Conservation (phyloP, 306 rosid species). For the Cajanus cajan region DNA sequence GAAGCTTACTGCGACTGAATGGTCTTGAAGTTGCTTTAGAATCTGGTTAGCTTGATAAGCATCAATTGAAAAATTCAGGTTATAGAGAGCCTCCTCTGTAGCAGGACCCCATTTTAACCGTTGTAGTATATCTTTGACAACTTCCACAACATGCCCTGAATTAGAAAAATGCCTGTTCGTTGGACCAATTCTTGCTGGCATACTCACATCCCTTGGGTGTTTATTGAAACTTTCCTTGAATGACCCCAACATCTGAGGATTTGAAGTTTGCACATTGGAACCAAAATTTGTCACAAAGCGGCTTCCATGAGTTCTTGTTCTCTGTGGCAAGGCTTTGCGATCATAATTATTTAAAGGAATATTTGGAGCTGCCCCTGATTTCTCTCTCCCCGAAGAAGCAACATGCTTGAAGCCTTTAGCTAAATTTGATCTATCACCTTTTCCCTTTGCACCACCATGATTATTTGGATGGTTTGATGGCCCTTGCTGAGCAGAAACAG, state of each 20-base stretch:
- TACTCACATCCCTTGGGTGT: conserved; percentile 47
- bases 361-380: conserved; percentile 39
- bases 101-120: conserved; percentile 74
- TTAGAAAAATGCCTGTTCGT: conserved; percentile 39
- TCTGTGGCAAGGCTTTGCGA: conserved; percentile 46
- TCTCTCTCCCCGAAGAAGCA: conserved; percentile 45
- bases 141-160: conserved; percentile 50
- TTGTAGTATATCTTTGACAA: conserved; percentile 56
- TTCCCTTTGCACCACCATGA: conserved; percentile 53
- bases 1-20: conserved; percentile 73
- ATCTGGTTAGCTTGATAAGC: conserved; percentile 90
- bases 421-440: conserved; percentile 43
- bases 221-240: conserved; percentile 47
- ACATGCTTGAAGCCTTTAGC: conserved; percentile 48
- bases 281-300: conserved; percentile 46
- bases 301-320: conserved; percentile 49
- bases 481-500: conserved; percentile 40
- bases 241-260: conserved; percentile 34
- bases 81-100: conserved; percentile 66
- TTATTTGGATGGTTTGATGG: conserved; percentile 44
- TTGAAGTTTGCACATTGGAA: conserved; percentile 41
- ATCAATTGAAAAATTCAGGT: conserved; percentile 61
- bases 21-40: conserved; percentile 76
- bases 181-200: conserved; percentile 44
- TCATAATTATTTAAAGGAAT: conserved; percentile 41